A percentile compares a stretch with the other conserved stretches of the same genome.
phyloP scores from a whole-genome alignment of 495 filamentous ascomycete genomes.

The Penicillium cosmopolitanum region DNA sequence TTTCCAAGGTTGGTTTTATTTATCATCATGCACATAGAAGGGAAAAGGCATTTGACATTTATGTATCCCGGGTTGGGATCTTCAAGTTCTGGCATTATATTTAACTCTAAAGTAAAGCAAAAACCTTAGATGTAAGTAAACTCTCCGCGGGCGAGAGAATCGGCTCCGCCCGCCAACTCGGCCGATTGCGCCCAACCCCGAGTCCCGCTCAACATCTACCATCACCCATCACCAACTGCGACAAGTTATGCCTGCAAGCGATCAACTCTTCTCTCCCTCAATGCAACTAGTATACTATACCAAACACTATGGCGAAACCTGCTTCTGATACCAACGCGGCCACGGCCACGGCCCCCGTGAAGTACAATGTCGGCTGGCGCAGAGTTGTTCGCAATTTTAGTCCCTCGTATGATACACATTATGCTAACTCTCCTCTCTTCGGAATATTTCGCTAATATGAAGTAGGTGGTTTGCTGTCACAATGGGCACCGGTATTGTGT shows the following conservation, averaged over 20 bases:
- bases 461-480: slow-evolving; percentile 49
- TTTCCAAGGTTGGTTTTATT: not conserved
- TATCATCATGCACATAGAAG: not conserved
- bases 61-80: not conserved
- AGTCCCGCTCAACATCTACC: not conserved
- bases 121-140: too few relatives aligned
- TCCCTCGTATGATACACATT: slow-evolving; percentile 39
- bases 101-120: too few relatives aligned
- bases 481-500: slow-evolving; percentile 56
- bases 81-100: too few relatives aligned
- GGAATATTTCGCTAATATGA: not conserved
- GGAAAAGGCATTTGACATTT: not conserved
- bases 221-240: not conserved
- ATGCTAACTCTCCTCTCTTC: not conserved
- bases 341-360: slow-evolving; percentile 8
- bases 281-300: not conserved
- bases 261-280: not conserved
- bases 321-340: not conserved
- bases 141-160: slow-evolving; percentile 5
- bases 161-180: slow-evolving; percentile 8
- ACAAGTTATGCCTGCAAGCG: not conserved
- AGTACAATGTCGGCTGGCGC: slow-evolving; percentile 44
- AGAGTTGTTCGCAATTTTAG: slow-evolving; percentile 52
- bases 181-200: slow-evolving; percentile 6
- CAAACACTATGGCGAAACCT: slow-evolving; percentile 3